A percentile compares a stretch with the other conserved stretches of the same genome.
phyloP scores from a whole-genome alignment of 179 eudicot species.

The Silene vulgaris region DNA sequence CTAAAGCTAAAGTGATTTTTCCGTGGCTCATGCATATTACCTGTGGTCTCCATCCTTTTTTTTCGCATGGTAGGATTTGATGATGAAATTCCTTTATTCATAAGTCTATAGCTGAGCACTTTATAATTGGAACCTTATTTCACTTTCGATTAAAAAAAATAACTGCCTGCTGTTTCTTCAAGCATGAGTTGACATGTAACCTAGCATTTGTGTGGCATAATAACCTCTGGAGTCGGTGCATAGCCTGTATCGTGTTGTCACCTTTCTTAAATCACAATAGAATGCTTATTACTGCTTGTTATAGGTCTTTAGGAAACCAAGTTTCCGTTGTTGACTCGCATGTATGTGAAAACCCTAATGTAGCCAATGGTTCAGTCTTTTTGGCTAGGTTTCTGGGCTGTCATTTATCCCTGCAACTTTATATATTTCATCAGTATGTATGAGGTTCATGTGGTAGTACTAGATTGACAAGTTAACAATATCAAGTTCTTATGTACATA shows the following conservation, averaged over 20 bases:
- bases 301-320: neutral
- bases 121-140: neutral
- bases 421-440: neutral
- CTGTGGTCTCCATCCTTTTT: too few species aligned
- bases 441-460: neutral
- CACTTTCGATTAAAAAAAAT: neutral
- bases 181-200: neutral
- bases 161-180: neutral
- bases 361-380: conserved; percentile 5
- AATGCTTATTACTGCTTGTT: neutral
- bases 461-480: neutral
- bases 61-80: neutral
- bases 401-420: neutral
- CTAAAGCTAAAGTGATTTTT: too few species aligned
- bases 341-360: neutral
- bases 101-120: neutral
- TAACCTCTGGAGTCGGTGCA: neutral
- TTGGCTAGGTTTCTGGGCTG: neutral
- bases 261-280: neutral
- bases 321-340: neutral
- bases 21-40: too few species aligned
- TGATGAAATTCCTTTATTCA: neutral
- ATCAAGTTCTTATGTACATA: neutral
- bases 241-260: neutral
- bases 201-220: neutral